These are phyloP conservation scores for Trichoderma guizhouense DNA, from an alignment of 2,329 filamentous ascomycete genomes.

Conservation along the genomic window DNA sequence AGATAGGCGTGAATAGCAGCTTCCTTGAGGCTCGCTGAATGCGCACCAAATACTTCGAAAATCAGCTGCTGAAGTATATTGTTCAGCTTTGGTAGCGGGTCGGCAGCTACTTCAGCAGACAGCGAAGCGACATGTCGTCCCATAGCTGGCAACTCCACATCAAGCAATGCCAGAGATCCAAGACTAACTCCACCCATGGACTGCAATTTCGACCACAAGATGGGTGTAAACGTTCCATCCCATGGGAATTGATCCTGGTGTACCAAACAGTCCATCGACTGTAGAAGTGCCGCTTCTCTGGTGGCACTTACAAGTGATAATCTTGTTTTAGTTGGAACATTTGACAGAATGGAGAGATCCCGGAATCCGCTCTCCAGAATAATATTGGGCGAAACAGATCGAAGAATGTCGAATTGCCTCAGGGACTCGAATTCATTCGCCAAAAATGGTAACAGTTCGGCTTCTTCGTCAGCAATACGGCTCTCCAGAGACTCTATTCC, in stretches of 20 bases:
- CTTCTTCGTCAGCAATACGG: conserved; percentile 41
- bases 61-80: conserved; percentile 47
- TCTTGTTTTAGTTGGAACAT: conserved; percentile 33
- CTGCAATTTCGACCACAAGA: conserved; percentile 55
- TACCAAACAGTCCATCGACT: conserved; percentile 48
- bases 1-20: conserved; percentile 29
- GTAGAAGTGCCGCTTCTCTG: conserved; percentile 40
- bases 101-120: conserved; percentile 46
- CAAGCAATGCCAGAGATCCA: conserved; percentile 59
- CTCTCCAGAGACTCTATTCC: conserved; percentile 53
- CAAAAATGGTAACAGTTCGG: conserved; percentile 48
- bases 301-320: conserved; percentile 34
- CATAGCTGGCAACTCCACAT: conserved; percentile 61
- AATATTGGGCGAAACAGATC: conserved; percentile 22
- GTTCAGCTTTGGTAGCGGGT: conserved; percentile 50
- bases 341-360: conserved; percentile 43
- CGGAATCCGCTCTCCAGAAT: not conserved
- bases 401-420: conserved; percentile 49
- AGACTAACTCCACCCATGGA: conserved; percentile 52
- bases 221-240: conserved; percentile 40
- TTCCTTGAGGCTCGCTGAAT: conserved; percentile 33
- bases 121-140: conserved; percentile 52
- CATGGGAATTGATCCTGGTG: conserved; percentile 37
- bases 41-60: conserved; percentile 39
- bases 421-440: conserved; percentile 54